A percentile compares a stretch with the other conserved stretches of the same genome.
These are phyloP conservation scores for Debaryomyces robertsiae DNA, from an alignment of 1,139 yeast species.

Conservation along the genomic window DNA sequence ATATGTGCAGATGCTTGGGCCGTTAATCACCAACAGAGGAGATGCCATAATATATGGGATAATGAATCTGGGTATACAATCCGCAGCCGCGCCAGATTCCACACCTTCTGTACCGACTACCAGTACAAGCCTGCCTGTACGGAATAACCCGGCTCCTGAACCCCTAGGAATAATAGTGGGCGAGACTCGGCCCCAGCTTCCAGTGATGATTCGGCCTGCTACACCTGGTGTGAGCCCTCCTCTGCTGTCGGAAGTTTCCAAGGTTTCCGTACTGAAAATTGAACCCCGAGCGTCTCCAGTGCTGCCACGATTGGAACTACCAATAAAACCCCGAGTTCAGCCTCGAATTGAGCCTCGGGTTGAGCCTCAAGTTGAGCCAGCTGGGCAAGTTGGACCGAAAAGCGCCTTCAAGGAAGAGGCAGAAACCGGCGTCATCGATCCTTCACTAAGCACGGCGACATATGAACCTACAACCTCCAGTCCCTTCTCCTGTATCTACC, in stretches of 20 bases:
- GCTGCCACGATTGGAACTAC: not conserved
- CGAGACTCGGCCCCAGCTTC: conserved; percentile 9
- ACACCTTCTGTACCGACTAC: not conserved
- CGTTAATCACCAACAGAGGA: conserved; percentile 17
- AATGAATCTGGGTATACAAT: conserved; percentile 9
- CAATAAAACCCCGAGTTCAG: not conserved
- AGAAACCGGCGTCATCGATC: conserved; percentile 12
- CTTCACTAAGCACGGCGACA: conserved; percentile 9
- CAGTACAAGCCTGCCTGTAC: conserved; percentile 6
- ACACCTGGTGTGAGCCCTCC: not conserved
- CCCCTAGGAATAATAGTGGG: conserved; percentile 7
- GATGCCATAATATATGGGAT: conserved; percentile 15
- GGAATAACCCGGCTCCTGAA: not conserved
- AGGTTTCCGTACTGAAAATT: no score
- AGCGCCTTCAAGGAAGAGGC: not conserved
- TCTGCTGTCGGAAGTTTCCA: not conserved
- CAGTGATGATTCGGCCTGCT: conserved; percentile 1
- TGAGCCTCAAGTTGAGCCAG: no score
- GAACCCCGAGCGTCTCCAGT: no score
- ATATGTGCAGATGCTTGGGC: conserved; percentile 15
- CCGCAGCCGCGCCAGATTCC: not conserved
- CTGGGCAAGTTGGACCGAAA: no score
- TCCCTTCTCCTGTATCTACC: not conserved
- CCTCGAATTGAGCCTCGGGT: not conserved
- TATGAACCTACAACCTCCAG: not conserved